Evolutionary conservation across 768 basidiomycete genomes (phyloP), one percentile per base, ranked within the genome.

Genomic region (Calvatia gigantea): DNA sequence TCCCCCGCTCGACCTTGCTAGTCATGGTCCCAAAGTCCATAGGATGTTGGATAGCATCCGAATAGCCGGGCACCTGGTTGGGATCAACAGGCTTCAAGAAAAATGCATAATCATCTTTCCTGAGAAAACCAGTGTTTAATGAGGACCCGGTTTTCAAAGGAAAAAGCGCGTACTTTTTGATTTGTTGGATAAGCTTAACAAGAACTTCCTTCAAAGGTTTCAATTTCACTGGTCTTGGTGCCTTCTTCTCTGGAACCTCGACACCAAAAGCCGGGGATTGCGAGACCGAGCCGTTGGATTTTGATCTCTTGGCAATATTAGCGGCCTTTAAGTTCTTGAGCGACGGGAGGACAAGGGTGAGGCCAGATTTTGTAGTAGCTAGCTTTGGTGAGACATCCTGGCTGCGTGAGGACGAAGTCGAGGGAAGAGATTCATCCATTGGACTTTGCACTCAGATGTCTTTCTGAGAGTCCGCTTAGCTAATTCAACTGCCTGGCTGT

Each of bases 11-110:
- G 42, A 94, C 87, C 70, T 94, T 96, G 52, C 75, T 73, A 17
- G 85, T 71, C 75, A 98, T 89, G 0, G 94, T 94, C 0, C 90
- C 89, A 54, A 98, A 76, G 64, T 98, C 94, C 94, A 98, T 98
- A 6, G 95, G 94, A 17, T 78, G 76, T 62, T 88, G 86, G 48
- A 98, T 83, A 45, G 85, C 72, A 74, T 87, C 83, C 11, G 73
- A 54, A 60, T 87, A 87, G 1, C 83, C 83, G 9, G 84, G 78
- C 0, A 89, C 84, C 60, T 80, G 76, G 1, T 72, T 66, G 0
- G 69, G 67, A 66, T 90, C 77, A 5, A 92, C 90, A 1, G 89
- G 89, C 33, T 69, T 64, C 53, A 91, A 68, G 67, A 92, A 92
- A 69, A 91, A 91, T 1, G 86, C 89, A 75, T 92, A 92, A 69